A percentile compares a stretch with the other conserved stretches of the same genome.
Evolutionary conservation across 768 basidiomycete species (phyloP).

Genomic region (Agaricus blazei): DNA sequence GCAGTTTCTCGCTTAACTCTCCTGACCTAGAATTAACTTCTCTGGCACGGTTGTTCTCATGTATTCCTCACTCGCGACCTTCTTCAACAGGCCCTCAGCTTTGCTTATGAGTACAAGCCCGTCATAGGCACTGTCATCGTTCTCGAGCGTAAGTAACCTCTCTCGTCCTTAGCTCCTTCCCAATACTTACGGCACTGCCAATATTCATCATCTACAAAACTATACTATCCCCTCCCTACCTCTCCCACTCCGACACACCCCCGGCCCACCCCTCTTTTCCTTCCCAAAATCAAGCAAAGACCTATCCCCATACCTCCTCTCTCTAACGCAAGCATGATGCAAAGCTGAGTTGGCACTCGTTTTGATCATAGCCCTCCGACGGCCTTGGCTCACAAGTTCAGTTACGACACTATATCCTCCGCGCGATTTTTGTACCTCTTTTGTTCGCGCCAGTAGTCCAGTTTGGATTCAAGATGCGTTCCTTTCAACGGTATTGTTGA

Average conservation of each 20-base stretch:
- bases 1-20: too few relatives aligned
- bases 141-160: not conserved
- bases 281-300: not conserved
- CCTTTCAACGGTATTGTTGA: too few relatives aligned
- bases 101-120: not conserved
- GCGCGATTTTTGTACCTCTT: too few relatives aligned
- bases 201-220: not conserved
- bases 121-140: not conserved
- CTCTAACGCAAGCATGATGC: too few relatives aligned
- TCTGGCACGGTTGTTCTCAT: too few relatives aligned
- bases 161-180: not conserved
- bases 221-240: not conserved
- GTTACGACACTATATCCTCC: too few relatives aligned
- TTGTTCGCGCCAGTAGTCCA: too few relatives aligned
- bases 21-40: too few relatives aligned
- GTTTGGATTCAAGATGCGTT: too few relatives aligned
- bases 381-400: too few relatives aligned
- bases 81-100: not conserved
- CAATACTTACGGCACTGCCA: not conserved
- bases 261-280: conserved; percentile 2
- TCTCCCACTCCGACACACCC: conserved; percentile 7
- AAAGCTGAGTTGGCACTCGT: too few relatives aligned
- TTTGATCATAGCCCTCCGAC: too few relatives aligned
- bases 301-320: not conserved
- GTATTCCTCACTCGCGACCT: not conserved